Conservation (phyloP, 2,329 filamentous ascomycete genomes). For the Neodidymelliopsis sp. region DNA sequence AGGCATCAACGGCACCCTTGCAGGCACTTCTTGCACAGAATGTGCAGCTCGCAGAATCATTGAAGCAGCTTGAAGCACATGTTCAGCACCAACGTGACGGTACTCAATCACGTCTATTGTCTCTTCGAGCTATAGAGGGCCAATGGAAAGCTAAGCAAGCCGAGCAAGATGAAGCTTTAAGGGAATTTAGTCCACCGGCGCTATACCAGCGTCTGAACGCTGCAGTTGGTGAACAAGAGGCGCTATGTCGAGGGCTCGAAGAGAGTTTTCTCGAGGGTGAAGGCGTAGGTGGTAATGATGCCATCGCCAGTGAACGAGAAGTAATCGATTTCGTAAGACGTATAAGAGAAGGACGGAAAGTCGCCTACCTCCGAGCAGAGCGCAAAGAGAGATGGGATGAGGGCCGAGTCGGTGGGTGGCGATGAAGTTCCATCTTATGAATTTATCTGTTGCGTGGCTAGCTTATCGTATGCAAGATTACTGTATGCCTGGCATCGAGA, state of each 20-base stretch:
- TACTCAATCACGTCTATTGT: slow-evolving; percentile 81
- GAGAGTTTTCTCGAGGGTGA: slow-evolving; percentile 86
- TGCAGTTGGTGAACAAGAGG: slow-evolving; percentile 82
- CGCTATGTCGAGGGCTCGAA: slow-evolving; percentile 81
- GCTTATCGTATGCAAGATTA: neutral
- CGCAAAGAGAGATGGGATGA: slow-evolving; percentile 95
- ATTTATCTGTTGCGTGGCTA: no score
- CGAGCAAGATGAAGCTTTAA: slow-evolving; percentile 85
- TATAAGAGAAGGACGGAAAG: slow-evolving; percentile 80
- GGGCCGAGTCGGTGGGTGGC: slow-evolving; percentile 92
- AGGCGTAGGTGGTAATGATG: slow-evolving; percentile 50
- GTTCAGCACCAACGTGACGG: slow-evolving; percentile 69
- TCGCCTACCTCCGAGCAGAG: slow-evolving; percentile 82
- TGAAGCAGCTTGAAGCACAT: slow-evolving; percentile 67
- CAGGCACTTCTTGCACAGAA: slow-evolving; percentile 73
- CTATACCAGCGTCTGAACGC: slow-evolving; percentile 83
- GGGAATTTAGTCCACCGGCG: slow-evolving; percentile 84
- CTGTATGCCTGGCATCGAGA: neutral
- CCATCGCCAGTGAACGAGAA: slow-evolving; percentile 77
- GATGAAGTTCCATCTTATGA: slow-evolving; percentile 54
- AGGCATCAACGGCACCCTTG: slow-evolving; percentile 70
- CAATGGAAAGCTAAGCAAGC: slow-evolving; percentile 89
- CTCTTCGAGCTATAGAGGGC: slow-evolving; percentile 86
- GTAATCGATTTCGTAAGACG: slow-evolving; percentile 82
- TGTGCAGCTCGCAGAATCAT: slow-evolving; percentile 69